A percentile compares a stretch with the other conserved stretches of the same genome.
Conservation (phyloP, 2,329 filamentous ascomycete genomes). For the Monosporascus sp. region DNA sequence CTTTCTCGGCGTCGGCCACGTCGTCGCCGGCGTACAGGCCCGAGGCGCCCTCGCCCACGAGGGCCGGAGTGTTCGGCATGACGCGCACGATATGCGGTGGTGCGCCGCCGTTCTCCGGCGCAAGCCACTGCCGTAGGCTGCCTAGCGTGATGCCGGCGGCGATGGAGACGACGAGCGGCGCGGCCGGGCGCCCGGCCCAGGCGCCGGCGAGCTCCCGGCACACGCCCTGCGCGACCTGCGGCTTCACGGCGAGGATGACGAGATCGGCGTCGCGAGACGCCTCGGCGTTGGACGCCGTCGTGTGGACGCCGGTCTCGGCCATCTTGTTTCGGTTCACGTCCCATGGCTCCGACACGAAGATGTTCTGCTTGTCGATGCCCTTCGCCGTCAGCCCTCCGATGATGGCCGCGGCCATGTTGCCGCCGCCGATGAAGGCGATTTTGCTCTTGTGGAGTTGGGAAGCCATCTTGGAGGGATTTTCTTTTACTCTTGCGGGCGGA, state of each 20-base stretch:
- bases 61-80: slow-evolving; percentile 48
- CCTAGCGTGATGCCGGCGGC: slow-evolving; percentile 43
- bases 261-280: slow-evolving; percentile 39
- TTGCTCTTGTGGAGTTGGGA: slow-evolving; percentile 23
- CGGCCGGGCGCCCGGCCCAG: slow-evolving; percentile 26
- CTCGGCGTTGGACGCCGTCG: slow-evolving; percentile 41
- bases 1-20: slow-evolving; percentile 37
- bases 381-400: slow-evolving; percentile 42
- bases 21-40: slow-evolving; percentile 40
- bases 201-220: slow-evolving; percentile 41
- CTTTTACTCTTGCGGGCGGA: background rate
- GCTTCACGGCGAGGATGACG: slow-evolving; percentile 46
- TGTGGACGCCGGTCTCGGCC: slow-evolving; percentile 38
- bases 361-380: slow-evolving; percentile 37
- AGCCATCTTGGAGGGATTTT: slow-evolving; percentile 13
- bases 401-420: slow-evolving; percentile 49
- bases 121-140: slow-evolving; percentile 39
- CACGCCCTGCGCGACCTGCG: slow-evolving; percentile 42
- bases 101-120: slow-evolving; percentile 26
- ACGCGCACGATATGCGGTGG: slow-evolving; percentile 43
- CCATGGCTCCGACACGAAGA: slow-evolving; percentile 46
- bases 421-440: slow-evolving; percentile 32
- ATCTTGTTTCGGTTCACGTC: slow-evolving; percentile 48
- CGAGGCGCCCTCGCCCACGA: slow-evolving; percentile 45
- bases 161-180: slow-evolving; percentile 44